phyloP scores from a whole-genome alignment of 2,329 filamentous ascomycete genomes.

The Tolypocladium pustulatum region DNA sequence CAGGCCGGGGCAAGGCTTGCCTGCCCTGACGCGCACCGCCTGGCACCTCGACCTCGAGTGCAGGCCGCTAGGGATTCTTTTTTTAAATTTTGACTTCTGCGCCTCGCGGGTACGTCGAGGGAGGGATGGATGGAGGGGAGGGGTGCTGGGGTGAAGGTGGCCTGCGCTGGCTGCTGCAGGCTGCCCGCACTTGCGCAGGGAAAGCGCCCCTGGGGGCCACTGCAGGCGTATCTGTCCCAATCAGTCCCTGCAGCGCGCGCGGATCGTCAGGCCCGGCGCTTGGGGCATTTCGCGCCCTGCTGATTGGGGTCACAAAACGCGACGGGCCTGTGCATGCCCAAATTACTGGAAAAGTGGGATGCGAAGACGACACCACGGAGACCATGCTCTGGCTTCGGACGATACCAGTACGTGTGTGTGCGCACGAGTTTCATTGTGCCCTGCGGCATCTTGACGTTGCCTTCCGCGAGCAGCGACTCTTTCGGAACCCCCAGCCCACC shows the following conservation, averaged over 20 bases:
- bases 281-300: neutral
- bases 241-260: neutral
- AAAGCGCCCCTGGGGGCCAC: neutral
- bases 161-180: neutral
- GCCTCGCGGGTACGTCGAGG: neutral
- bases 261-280: neutral
- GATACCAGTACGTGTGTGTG: neutral
- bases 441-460: neutral
- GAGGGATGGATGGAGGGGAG: neutral
- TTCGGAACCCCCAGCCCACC: neutral
- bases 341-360: neutral
- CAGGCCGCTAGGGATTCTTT: neutral
- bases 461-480: neutral
- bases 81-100: slow-evolving; percentile 3
- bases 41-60: neutral
- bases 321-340: neutral
- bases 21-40: neutral
- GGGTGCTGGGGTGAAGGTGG: too few relatives aligned
- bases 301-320: neutral
- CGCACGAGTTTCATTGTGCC: neutral
- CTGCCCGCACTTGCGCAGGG: neutral
- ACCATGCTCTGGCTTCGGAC: neutral
- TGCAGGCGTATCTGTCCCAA: neutral
- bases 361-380: neutral
- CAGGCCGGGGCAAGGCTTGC: neutral